These are phyloP conservation scores for Pelargonium citronellum DNA, from an alignment of 441 rosid species.

Conservation along the genomic window DNA sequence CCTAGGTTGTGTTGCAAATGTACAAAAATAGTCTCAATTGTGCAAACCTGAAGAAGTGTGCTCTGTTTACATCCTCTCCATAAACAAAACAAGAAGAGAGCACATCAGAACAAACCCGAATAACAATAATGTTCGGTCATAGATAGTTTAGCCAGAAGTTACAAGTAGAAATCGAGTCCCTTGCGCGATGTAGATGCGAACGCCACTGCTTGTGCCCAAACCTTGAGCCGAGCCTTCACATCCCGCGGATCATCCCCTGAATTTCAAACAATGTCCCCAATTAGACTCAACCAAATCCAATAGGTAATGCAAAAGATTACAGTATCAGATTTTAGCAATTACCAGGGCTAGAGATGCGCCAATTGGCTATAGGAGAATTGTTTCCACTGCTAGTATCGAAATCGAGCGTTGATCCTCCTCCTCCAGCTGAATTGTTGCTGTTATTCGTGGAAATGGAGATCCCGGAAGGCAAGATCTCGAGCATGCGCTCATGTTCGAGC, in stretches of 20 bases:
- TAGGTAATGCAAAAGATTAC: background rate
- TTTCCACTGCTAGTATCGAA: constrained; percentile 71
- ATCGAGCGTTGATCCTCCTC: background rate
- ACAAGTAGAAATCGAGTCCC: background rate
- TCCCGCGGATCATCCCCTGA: constrained; percentile 91
- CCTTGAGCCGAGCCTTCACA: constrained; percentile 91
- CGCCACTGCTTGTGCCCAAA: constrained; percentile 98
- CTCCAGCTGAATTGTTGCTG: background rate
- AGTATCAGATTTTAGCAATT: constrained; percentile 15
- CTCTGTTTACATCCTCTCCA: too few species aligned
- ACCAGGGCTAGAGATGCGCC: constrained; percentile 96
- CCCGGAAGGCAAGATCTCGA: constrained; percentile 27
- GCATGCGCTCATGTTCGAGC: constrained; percentile 55
- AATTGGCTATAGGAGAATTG: constrained; percentile 70
- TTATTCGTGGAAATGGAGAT: background rate
- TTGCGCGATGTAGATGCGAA: constrained; percentile 55
- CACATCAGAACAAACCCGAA: too few species aligned
- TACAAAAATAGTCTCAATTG: background rate
- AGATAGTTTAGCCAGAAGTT: background rate
- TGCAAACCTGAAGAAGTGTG: too few species aligned
- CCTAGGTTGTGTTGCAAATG: background rate
- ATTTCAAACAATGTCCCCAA: background rate
- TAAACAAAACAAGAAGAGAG: too few species aligned
- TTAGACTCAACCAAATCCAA: background rate
- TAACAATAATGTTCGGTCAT: background rate